Evolutionary conservation across 371 early-diverging fungal species (phyloP).

Genomic region (Apophysomyces trapeziformis): DNA sequence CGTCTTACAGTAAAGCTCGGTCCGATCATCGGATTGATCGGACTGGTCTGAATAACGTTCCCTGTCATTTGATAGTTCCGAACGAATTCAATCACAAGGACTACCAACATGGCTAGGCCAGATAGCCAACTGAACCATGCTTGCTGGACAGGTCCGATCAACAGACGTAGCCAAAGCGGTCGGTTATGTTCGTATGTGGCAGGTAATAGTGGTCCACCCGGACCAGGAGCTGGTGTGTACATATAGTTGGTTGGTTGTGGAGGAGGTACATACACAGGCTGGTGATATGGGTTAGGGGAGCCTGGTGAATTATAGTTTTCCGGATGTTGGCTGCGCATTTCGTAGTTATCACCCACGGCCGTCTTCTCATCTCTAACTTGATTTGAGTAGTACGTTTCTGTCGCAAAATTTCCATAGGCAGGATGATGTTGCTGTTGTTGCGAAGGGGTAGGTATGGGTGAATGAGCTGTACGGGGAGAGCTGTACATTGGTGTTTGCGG

Average conservation of each 20-base stretch:
- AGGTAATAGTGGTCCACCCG: neutral
- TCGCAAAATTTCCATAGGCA: conserved; percentile 3
- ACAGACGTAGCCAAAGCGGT: conserved; percentile 15
- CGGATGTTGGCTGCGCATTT: neutral
- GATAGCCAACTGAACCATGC: conserved; percentile 62
- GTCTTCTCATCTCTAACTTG: neutral
- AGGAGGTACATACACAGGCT: neutral
- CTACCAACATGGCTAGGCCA: conserved; percentile 55
- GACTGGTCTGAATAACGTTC: conserved; percentile 52
- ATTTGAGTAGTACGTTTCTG: neutral
- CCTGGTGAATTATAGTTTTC: neutral
- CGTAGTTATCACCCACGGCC: neutral
- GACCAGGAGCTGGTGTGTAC: neutral
- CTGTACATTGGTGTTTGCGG: neutral
- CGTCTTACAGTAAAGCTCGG: conserved; percentile 56
- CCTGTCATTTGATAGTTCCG: conserved; percentile 58
- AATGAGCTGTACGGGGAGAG: neutral
- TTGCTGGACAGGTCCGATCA: conserved; percentile 39
- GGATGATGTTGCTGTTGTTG: conserved; percentile 5
- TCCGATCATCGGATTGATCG: conserved; percentile 70
- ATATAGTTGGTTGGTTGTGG: neutral
- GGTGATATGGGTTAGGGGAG: neutral
- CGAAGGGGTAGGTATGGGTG: neutral
- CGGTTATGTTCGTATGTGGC: neutral
- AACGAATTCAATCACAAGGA: conserved; percentile 60